These are phyloP conservation scores for Termitomyces sp. DNA, from an alignment of 768 basidiomycete species.

Conservation along the genomic window DNA sequence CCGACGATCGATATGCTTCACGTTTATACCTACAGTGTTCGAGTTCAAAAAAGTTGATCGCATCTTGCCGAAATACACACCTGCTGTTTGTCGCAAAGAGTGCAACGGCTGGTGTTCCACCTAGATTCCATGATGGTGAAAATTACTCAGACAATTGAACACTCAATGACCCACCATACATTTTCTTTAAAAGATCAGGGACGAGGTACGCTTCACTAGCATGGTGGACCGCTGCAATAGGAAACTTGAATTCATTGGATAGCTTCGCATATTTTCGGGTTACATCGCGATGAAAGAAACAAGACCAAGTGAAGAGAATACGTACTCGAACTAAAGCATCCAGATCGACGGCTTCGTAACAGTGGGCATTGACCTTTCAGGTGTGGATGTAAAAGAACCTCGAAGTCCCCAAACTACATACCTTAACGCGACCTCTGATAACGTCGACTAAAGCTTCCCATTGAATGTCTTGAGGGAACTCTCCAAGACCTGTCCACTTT, in stretches of 20 bases:
- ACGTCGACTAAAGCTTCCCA: constrained; percentile 81
- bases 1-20: constrained; percentile 76
- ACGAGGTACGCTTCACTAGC: constrained; percentile 83
- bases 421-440: constrained; percentile 72
- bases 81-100: constrained; percentile 58
- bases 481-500: constrained; percentile 43
- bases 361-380: constrained; percentile 48
- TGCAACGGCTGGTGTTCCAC: constrained; percentile 67
- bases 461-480: constrained; percentile 66
- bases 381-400: neutral
- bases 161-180: constrained; percentile 43
- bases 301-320: neutral
- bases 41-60: neutral
- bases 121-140: constrained; percentile 22
- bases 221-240: constrained; percentile 71
- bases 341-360: constrained; percentile 61
- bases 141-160: neutral
- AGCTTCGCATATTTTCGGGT: constrained; percentile 33
- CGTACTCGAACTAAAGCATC: constrained; percentile 62
- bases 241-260: constrained; percentile 81
- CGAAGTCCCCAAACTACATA: constrained; percentile 13
- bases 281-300: neutral
- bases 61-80: constrained; percentile 13
- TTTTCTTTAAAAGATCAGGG: constrained; percentile 66
- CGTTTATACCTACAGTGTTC: constrained; percentile 53